These are phyloP conservation scores for Kluyveromyces sp. DNA, from an alignment of 1,139 yeast species.

Conservation along the genomic window DNA sequence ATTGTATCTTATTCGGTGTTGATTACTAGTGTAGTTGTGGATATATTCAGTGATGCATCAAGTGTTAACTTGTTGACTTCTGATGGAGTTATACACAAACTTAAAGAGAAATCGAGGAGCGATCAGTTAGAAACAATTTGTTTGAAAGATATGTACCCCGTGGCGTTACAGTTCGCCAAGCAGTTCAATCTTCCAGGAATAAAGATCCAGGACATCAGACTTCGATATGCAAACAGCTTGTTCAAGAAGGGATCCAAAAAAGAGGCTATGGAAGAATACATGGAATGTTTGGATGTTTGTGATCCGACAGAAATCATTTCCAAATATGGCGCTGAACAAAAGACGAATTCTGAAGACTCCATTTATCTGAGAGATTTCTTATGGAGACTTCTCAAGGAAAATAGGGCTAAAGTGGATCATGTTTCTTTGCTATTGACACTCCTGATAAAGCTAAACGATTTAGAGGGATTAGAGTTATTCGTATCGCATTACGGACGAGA, in stretches of 20 bases:
- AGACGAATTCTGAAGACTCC: conserved; percentile 32
- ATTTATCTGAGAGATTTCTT: conserved; percentile 56
- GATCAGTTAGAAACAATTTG: conserved; percentile 66
- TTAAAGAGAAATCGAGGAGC: conserved; percentile 59
- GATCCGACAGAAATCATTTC: conserved; percentile 75
- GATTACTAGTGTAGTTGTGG: conserved; percentile 55
- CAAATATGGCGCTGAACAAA: conserved; percentile 75
- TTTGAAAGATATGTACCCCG: conserved; percentile 61
- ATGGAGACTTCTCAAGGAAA: conserved; percentile 47
- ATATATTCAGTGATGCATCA: conserved; percentile 40
- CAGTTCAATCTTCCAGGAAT: conserved; percentile 35
- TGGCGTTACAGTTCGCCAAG: conserved; percentile 67
- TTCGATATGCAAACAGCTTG: conserved; percentile 62
- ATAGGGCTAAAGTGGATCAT: conserved; percentile 65
- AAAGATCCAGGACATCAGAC: conserved; percentile 44
- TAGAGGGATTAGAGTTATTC: conserved; percentile 52
- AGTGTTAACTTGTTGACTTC: conserved; percentile 52
- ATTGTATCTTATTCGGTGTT: conserved; percentile 65
- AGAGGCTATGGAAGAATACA: conserved; percentile 65
- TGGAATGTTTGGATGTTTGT: conserved; percentile 44
- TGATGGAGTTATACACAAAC: conserved; percentile 67
- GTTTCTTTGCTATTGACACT: conserved; percentile 75
- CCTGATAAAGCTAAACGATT: conserved; percentile 68
- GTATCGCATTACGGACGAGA: conserved; percentile 41
- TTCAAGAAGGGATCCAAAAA: conserved; percentile 59